A percentile compares a stretch with the other conserved stretches of the same genome.
These are phyloP conservation scores for Lunularia cruciata DNA, from an alignment of 225 moss, liverwort and hornwort genomes.

Conservation along the genomic window DNA sequence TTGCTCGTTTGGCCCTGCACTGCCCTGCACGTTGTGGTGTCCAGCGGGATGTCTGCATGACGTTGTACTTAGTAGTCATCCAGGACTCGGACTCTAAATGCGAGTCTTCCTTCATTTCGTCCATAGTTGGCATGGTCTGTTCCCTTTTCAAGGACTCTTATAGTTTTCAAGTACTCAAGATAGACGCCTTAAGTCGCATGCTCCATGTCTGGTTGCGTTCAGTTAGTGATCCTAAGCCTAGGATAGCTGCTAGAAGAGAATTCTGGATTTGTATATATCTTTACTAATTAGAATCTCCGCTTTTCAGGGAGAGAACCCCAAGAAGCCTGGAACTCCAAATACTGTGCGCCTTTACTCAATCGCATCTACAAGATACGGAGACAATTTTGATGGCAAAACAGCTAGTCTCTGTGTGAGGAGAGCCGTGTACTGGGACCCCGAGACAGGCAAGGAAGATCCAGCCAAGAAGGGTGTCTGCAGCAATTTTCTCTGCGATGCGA, in stretches of 20 bases:
- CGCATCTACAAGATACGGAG: constrained; percentile 91
- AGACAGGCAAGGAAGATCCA: constrained; percentile 79
- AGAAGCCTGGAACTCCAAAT: constrained; percentile 92
- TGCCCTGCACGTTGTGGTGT: not conserved
- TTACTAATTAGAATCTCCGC: too few relatives aligned
- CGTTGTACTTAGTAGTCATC: too few relatives aligned
- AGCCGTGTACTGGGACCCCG: constrained; percentile 87
- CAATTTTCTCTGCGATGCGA: constrained; percentile 85
- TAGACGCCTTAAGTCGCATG: too few relatives aligned
- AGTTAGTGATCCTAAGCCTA: too few relatives aligned
- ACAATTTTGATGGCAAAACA: constrained; percentile 90
- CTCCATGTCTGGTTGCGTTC: too few relatives aligned
- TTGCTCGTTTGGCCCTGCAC: not conserved
- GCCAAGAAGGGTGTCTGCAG: constrained; percentile 94
- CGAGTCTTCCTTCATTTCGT: too few relatives aligned
- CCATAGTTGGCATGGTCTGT: too few relatives aligned
- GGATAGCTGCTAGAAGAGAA: too few relatives aligned
- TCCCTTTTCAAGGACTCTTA: too few relatives aligned
- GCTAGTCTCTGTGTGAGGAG: constrained; percentile 90
- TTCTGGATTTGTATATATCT: too few relatives aligned
- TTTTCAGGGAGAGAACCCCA: constrained; percentile 84
- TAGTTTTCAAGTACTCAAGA: too few relatives aligned
- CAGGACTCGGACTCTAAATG: too few relatives aligned
- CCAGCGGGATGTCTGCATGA: not conserved
- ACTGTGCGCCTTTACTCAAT: constrained; percentile 88